Evolutionary conservation across 2,329 filamentous ascomycete genomes (phyloP), one percentile per base, ranked within the genome.

Genomic region (Clarireedia monteithiana): DNA sequence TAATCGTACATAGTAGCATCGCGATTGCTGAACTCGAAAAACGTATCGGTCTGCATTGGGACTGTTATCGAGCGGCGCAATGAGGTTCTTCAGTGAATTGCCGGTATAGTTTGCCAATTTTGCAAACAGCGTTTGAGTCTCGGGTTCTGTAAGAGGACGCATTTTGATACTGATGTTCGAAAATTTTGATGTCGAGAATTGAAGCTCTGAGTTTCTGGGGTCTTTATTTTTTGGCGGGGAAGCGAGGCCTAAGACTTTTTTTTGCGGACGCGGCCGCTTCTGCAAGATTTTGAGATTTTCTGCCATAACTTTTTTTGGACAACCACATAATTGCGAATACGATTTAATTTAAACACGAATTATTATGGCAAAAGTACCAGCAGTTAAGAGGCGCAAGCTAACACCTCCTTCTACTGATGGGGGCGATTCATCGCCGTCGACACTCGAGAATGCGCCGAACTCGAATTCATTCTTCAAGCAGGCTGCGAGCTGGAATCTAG

Each of bases 21-120:
- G 83, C 67, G 83, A 84, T 64, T 87, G 84, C 70, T 92, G 85
- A 54, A 95, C 78, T 55, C 90, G 86, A 72, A 96, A 95, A 60
- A 95, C 89, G 72, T 89, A 86, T 67, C 89, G 85, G 72, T 94
- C 89, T 63, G 80, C 78, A 59, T 84, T 81, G 66, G 80, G 78
- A 44, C 80, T 82, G 73, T 85, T 78, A 67, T 86, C 81, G 59
- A 88, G 76, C 9, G 87, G 86, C 48, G 85, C 83, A 65, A 92
- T 90, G 63, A 96, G 82, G 72, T 90, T 85, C 72, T 91, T 92
- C 64, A 96, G 81, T 17, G 88, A 91, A 66, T 82, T 83, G 63
- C 91, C 91, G 24, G 89, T 94, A 77, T 97, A 99, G 72, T 91
- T 89, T 57, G 94, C 94, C 42, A 99, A 83, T 77, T 97, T 96